Base-by-base conservation (phyloP, 345 rosid species). In the Ceriops decandra region DNA sequence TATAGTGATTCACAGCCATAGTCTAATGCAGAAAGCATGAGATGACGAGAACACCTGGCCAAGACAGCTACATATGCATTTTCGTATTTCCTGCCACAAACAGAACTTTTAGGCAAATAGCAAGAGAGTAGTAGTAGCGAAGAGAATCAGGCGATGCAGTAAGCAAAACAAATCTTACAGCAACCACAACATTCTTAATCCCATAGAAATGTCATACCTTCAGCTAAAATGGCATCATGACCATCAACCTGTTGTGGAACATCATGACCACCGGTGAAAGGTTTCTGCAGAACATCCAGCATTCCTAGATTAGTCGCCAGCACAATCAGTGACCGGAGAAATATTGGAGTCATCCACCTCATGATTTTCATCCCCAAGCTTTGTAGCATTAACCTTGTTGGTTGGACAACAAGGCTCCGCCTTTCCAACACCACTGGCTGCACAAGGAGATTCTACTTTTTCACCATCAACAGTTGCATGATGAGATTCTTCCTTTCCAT, bases 341-440 rank as follows among this genome's bases (percentile, higher is more conserved):
- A 76, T 67, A 60, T 76, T 77, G 33, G 74, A 60, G 58, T 70
- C 73, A 30, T 57, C 73, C 19, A 42, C 66, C 49, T 71, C 68
- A 15, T 61, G 57, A 52, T 56, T 52, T 47, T 46, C 19, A 68
- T 57, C 73, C 30, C 52, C 35, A 49, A 33, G 66, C 62, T 74
- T 74, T n/a, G 72, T 65, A 56, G 54, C 72, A 64, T 69, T 77
- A 47, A 62, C 63, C 67, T 28, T 54, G 2, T 21, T 21, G 11
- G 27, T 52, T 22, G 67, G 60, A 20, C 15, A 51, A 46, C 8
- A 13, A 9, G 61, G 24, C 73, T 61, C 73, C 1, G 57, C 35
- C 21, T 16, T 64, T 73, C 64, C 74, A 69, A 57, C 77, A 53
- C 77, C 91, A 70, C 68, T 71, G 68, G 76, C 69, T 58, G 79